phyloP scores from a whole-genome alignment of 345 rosid genomes.

The Lepidium aucheri region DNA sequence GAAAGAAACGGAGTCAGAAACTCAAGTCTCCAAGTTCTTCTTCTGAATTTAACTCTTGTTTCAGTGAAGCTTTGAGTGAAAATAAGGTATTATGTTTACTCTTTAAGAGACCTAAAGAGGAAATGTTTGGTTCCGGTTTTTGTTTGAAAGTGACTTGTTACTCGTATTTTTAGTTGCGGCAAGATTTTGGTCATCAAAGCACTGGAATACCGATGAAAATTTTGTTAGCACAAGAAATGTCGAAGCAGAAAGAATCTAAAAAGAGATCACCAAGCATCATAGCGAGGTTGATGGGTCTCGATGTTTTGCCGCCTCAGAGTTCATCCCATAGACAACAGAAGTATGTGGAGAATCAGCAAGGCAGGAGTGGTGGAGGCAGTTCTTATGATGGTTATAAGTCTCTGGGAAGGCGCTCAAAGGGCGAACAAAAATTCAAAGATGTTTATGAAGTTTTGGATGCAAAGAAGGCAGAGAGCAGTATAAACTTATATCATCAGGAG shows the following conservation, averaged over 20 bases:
- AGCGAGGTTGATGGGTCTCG: constrained; percentile 94
- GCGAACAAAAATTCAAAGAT: constrained; percentile 86
- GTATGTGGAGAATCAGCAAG: constrained; percentile 29
- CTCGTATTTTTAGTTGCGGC: constrained; percentile 36
- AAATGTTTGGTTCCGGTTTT: not conserved
- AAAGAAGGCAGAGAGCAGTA: constrained; percentile 35
- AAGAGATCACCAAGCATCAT: constrained; percentile 73
- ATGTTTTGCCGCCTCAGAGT: constrained; percentile 62
- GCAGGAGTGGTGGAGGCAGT: constrained; percentile 28
- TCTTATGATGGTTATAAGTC: constrained; percentile 41
- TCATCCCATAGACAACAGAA: constrained; percentile 38
- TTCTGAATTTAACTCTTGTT: constrained; percentile 44
- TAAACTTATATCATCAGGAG: constrained; percentile 25
- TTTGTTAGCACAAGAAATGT: constrained; percentile 78
- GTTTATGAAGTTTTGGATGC: constrained; percentile 86
- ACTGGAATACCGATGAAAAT: constrained; percentile 57
- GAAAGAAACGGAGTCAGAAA: constrained; percentile 42
- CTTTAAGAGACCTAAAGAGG: constrained; percentile 5
- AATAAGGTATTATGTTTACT: constrained; percentile 50
- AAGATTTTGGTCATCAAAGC: constrained; percentile 34
- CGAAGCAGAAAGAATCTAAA: constrained; percentile 59
- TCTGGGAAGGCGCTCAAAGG: constrained; percentile 57
- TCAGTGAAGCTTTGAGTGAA: constrained; percentile 34
- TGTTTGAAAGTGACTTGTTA: constrained; percentile 13
- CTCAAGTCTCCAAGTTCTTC: constrained; percentile 36